These are phyloP conservation scores for Globisporangium acanthophoron DNA, from an alignment of 352 stramenopile genomes.

Conservation along the genomic window DNA sequence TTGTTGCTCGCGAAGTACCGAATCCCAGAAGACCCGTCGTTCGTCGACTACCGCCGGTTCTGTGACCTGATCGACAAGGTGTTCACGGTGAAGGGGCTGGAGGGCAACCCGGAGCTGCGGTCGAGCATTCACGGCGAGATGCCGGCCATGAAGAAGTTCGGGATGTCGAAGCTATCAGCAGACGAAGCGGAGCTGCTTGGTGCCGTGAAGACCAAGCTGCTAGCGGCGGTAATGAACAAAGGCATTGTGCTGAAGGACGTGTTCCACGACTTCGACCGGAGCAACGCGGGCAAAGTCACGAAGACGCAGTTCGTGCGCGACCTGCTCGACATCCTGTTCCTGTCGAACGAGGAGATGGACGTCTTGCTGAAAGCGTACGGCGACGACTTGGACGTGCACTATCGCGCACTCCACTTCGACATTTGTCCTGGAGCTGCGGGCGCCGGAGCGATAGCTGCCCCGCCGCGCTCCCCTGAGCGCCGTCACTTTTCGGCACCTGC, in stretches of 20 bases:
- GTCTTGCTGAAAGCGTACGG: slow-evolving; percentile 67
- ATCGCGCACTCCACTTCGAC: slow-evolving; percentile 66
- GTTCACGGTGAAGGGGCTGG: slow-evolving; percentile 73
- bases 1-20: slow-evolving; percentile 68
- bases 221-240: slow-evolving; percentile 63
- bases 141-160: slow-evolving; percentile 28
- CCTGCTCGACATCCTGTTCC: slow-evolving; percentile 54
- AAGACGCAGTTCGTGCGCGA: slow-evolving; percentile 74
- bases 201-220: slow-evolving; percentile 48
- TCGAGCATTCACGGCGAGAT: slow-evolving; percentile 27
- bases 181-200: slow-evolving; percentile 29
- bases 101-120: slow-evolving; percentile 47
- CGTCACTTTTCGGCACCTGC: slow-evolving; percentile 38
- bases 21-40: slow-evolving; percentile 44
- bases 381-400: slow-evolving; percentile 73
- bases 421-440: slow-evolving; percentile 39
- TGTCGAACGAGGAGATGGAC: slow-evolving; percentile 46
- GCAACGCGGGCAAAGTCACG: slow-evolving; percentile 79
- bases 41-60: slow-evolving; percentile 77
- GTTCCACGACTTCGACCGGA: slow-evolving; percentile 83
- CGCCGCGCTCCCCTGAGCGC: slow-evolving; percentile 44
- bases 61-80: slow-evolving; percentile 84
- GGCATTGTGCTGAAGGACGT: slow-evolving; percentile 85
- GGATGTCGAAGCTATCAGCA: slow-evolving; percentile 19
- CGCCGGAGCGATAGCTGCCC: slow-evolving; percentile 19